phyloP scores from a whole-genome alignment of 805 yeast species.

The Candida ipomoeae region DNA sequence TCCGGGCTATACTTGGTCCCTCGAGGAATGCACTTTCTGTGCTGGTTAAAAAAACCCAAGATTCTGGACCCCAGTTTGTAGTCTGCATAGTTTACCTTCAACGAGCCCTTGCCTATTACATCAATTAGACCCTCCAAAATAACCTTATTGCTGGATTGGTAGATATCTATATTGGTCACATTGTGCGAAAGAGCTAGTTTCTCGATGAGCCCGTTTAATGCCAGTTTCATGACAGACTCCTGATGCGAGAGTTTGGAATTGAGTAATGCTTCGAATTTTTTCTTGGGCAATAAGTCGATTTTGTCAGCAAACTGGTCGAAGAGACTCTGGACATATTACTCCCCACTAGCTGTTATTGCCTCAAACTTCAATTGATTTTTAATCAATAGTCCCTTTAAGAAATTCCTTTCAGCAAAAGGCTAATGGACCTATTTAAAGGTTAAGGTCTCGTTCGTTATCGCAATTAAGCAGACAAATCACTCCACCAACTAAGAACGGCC shows the following conservation, averaged over 20 bases:
- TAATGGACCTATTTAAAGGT: too few species aligned
- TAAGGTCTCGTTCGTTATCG: too few species aligned
- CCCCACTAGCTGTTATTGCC: too few species aligned
- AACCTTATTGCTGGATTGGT: constrained; percentile 20
- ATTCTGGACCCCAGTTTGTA: constrained; percentile 36
- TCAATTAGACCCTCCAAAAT: constrained; percentile 29
- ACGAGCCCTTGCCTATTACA: constrained; percentile 29
- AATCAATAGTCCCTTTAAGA: too few species aligned
- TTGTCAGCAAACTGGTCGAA: constrained; percentile 7
- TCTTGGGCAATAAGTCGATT: constrained; percentile 17
- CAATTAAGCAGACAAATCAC: too few species aligned
- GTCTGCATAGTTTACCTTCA: constrained; percentile 38
- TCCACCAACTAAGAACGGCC: too few species aligned
- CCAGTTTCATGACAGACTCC: constrained; percentile 21
- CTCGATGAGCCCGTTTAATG: constrained; percentile 26
- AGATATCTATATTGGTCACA: constrained; percentile 4
- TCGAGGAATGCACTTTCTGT: constrained; percentile 11
- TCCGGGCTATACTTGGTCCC: constrained; percentile 21
- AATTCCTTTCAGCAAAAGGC: too few species aligned
- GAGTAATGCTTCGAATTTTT: constrained; percentile 22
- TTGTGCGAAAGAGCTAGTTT: constrained; percentile 16
- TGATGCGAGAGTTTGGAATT: constrained; percentile 21
- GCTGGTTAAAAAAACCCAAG: constrained; percentile 38
- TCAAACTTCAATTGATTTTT: too few species aligned
- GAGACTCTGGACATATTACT: constrained; percentile 15